Percentiles rank a stretch among this genome's conserved stretches.
Evolutionary conservation across 2,329 filamentous ascomycete species (phyloP).

Genomic region (Neonectria faginata): DNA sequence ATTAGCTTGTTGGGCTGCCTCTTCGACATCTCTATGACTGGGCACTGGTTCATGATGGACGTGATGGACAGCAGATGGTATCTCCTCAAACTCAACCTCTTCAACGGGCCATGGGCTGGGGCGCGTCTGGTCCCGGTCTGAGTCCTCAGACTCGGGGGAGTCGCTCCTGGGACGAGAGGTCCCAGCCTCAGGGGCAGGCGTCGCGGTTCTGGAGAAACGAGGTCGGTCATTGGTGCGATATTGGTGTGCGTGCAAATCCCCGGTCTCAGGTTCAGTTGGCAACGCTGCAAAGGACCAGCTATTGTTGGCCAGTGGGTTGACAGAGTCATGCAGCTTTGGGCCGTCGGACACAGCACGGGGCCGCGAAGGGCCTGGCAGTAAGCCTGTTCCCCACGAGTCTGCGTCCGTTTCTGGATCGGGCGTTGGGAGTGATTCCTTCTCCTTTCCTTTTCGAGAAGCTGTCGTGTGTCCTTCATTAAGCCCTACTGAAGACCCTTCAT

Average conservation of each 20-base stretch:
- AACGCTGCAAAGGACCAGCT: constrained; percentile 69
- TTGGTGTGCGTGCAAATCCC: constrained; percentile 5
- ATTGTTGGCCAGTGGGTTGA: constrained; percentile 69
- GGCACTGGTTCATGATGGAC: constrained; percentile 26
- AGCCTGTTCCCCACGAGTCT: constrained; percentile 27
- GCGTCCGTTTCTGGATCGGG: constrained; percentile 18
- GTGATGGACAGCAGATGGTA: constrained; percentile 4
- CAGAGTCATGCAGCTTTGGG: constrained; percentile 55
- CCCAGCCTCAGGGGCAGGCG: constrained; percentile 2
- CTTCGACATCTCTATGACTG: constrained; percentile 23
- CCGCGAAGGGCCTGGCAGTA: constrained; percentile 48
- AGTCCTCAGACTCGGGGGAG: constrained; percentile 9
- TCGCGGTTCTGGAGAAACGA: constrained; percentile 2
- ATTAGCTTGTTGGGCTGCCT: constrained; percentile 30
- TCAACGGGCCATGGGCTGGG: background rate
- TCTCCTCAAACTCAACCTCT: constrained; percentile 7
- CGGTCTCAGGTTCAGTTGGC: constrained; percentile 40
- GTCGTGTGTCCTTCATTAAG: constrained; percentile 6
- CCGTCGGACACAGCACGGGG: constrained; percentile 70
- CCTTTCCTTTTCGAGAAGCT: constrained; percentile 44
- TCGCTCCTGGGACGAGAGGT: constrained; percentile 3
- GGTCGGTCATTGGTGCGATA: constrained; percentile 9
- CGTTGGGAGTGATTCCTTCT: constrained; percentile 30
- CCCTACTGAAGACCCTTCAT: constrained; percentile 32
- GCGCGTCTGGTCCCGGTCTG: background rate